Conservation (phyloP, 768 basidiomycete species). For the Cystobasidium tubakii region DNA sequence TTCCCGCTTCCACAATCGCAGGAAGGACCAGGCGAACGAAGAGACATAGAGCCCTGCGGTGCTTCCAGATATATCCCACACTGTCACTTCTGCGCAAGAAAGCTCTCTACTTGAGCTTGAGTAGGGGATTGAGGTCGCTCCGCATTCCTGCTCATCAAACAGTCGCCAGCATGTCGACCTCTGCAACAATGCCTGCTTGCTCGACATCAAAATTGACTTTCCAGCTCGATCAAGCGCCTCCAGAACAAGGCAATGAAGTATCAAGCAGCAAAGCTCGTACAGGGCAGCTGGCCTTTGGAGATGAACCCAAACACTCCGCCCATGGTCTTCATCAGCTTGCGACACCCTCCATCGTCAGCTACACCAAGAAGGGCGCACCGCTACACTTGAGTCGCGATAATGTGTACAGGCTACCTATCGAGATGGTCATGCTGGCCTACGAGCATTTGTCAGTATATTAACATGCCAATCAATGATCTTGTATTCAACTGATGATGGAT, state of each 20-base stretch:
- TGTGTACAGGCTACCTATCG: constrained; percentile 28
- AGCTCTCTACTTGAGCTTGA: too few relatives aligned
- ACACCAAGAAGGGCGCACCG: constrained; percentile 29
- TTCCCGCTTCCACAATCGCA: too few relatives aligned
- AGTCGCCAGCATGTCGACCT: not conserved
- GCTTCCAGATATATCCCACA: too few relatives aligned
- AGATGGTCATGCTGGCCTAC: constrained; percentile 21
- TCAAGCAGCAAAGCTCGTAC: not conserved
- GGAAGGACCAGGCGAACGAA: too few relatives aligned
- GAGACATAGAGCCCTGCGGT: too few relatives aligned
- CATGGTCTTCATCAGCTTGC: not conserved
- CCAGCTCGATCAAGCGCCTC: not conserved
- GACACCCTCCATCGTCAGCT: constrained; percentile 22
- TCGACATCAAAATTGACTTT: constrained; percentile 5
- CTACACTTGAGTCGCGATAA: constrained; percentile 23
- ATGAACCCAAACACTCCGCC: not conserved
- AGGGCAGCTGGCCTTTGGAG: not conserved
- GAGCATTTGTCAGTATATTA: constrained; percentile 30
- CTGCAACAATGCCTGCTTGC: not conserved
- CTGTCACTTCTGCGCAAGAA: too few relatives aligned
- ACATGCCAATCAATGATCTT: not conserved
- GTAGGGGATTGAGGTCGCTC: too few relatives aligned
- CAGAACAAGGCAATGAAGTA: not conserved
- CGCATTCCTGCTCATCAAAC: not conserved
- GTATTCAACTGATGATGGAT: not conserved